Percentiles rank a stretch among this genome's conserved stretches.
Evolutionary conservation across 192 early-diverging fungal genomes (phyloP).

Genomic region (Coemansia sp.): DNA sequence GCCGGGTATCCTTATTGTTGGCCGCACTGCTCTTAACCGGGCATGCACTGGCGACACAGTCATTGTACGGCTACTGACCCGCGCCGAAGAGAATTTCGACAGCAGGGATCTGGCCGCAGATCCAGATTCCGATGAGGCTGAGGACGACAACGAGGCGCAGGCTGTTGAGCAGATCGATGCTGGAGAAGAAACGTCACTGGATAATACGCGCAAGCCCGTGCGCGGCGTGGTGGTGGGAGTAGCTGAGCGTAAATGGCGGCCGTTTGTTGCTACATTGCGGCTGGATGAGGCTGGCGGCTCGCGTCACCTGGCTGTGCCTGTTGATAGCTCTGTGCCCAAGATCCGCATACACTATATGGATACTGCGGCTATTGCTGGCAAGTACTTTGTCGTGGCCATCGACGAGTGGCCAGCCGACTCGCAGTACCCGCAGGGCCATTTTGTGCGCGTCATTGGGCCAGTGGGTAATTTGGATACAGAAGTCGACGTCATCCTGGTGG

Average conservation of each 20-base stretch:
- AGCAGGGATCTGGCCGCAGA: background rate
- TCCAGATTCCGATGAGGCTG: background rate
- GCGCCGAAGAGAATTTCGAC: background rate
- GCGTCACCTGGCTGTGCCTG: slow-evolving; percentile 65
- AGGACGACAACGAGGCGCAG: slow-evolving; percentile 2
- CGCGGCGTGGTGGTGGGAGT: slow-evolving; percentile 60
- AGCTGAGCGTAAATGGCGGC: slow-evolving; percentile 66
- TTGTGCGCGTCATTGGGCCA: slow-evolving; percentile 64
- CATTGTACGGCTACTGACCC: slow-evolving; percentile 58
- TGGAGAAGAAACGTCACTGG: slow-evolving; percentile 23
- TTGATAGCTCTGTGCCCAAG: slow-evolving; percentile 68
- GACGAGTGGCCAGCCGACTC: slow-evolving; percentile 70
- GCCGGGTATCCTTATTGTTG: slow-evolving; percentile 61
- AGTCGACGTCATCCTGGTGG: slow-evolving; percentile 73
- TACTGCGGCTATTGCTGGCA: slow-evolving; percentile 53
- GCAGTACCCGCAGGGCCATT: slow-evolving; percentile 77
- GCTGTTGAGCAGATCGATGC: slow-evolving; percentile 25
- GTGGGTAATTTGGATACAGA: slow-evolving; percentile 69
- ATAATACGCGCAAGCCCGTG: slow-evolving; percentile 2
- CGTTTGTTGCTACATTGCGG: slow-evolving; percentile 75
- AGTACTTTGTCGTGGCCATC: slow-evolving; percentile 71
- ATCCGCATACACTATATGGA: slow-evolving; percentile 72
- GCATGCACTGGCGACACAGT: slow-evolving; percentile 63
- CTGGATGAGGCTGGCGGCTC: slow-evolving; percentile 55
- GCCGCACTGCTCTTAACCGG: slow-evolving; percentile 55